These are phyloP conservation scores for Fragaria ananassa DNA, from an alignment of 306 rosid genomes.

Conservation along the genomic window DNA sequence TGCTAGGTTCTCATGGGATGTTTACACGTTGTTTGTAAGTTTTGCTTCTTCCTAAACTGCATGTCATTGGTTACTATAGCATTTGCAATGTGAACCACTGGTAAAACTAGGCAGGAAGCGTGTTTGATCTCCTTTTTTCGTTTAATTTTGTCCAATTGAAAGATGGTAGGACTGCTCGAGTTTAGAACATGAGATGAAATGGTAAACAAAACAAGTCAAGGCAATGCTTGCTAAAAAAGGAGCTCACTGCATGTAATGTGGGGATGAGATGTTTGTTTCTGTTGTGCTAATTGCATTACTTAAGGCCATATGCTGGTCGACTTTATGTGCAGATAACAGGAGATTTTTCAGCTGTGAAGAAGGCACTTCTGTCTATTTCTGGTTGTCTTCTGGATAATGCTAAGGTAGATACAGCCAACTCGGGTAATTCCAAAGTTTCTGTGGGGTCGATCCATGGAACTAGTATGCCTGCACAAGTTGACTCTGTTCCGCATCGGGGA, in stretches of 20 bases:
- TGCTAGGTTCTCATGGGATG: background rate
- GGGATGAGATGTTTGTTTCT: background rate
- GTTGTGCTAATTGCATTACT: background rate
- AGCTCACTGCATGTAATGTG: background rate
- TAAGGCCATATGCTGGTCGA: constrained; percentile 19
- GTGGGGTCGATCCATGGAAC: constrained; percentile 35
- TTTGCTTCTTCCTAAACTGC: background rate
- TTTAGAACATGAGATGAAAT: background rate
- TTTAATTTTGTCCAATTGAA: background rate
- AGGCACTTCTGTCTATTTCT: constrained; percentile 67
- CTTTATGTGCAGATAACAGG: constrained; percentile 60
- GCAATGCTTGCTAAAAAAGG: background rate
- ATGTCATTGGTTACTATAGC: background rate
- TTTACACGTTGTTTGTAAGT: background rate
- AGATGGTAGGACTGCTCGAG: background rate
- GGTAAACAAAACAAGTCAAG: background rate
- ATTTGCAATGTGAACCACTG: background rate
- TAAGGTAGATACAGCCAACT: constrained; percentile 40
- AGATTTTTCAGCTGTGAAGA: constrained; percentile 59
- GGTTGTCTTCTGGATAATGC: constrained; percentile 57
- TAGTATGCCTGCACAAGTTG: constrained; percentile 37
- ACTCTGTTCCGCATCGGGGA: constrained; percentile 47
- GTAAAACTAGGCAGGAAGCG: background rate
- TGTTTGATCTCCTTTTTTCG: background rate
- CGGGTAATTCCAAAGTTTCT: constrained; percentile 44